Conservation (phyloP, 2,329 filamentous ascomycete species). For the Aureobasidium melanogenum region DNA sequence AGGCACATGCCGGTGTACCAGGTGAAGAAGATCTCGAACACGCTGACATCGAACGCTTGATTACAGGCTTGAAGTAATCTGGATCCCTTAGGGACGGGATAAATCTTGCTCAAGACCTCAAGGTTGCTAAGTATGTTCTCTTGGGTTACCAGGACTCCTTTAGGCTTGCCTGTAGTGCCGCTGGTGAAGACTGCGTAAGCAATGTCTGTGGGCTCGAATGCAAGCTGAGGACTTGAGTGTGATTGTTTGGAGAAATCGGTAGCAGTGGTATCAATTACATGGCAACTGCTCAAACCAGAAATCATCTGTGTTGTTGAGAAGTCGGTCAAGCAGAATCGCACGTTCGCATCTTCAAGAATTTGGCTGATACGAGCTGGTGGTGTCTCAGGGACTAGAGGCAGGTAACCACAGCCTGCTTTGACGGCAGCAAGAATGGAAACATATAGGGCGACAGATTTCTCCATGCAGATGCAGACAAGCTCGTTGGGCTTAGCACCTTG, state of each 20-base stretch:
- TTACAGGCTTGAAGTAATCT: slow-evolving; percentile 76
- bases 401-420: slow-evolving; percentile 68
- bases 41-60: slow-evolving; percentile 76
- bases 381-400: slow-evolving; percentile 69
- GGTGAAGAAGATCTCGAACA: slow-evolving; percentile 83
- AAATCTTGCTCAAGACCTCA: slow-evolving; percentile 54
- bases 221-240: slow-evolving; percentile 30
- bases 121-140: slow-evolving; percentile 69
- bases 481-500: slow-evolving; percentile 43
- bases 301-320: slow-evolving; percentile 12
- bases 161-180: slow-evolving; percentile 71
- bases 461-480: slow-evolving; percentile 65
- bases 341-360: slow-evolving; percentile 54
- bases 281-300: slow-evolving; percentile 9
- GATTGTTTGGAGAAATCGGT: slow-evolving; percentile 26
- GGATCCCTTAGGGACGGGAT: slow-evolving; percentile 47
- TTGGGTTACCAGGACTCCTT: slow-evolving; percentile 71
- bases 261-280: slow-evolving; percentile 23
- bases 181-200: slow-evolving; percentile 79
- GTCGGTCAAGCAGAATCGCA: slow-evolving; percentile 40
- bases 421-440: slow-evolving; percentile 63
- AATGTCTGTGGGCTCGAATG: slow-evolving; percentile 41
- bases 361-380: slow-evolving; percentile 51
- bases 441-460: slow-evolving; percentile 68
- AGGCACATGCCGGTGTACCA: slow-evolving; percentile 73